phyloP scores from a whole-genome alignment of 345 rosid genomes.

The Citrus sp. region DNA sequence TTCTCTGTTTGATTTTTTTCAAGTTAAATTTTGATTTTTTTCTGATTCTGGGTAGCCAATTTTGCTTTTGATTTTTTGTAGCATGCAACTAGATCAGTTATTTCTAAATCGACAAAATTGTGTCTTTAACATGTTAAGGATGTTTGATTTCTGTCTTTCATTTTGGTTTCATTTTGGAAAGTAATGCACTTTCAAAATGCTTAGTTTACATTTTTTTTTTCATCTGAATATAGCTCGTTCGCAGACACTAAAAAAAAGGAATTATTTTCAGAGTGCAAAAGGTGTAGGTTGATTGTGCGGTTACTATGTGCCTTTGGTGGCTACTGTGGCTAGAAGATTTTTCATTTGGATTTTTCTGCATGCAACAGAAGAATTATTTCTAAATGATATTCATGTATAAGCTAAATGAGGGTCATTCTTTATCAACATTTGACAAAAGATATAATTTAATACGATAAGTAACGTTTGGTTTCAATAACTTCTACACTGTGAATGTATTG shows the following conservation, averaged over 20 bases:
- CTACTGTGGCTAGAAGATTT: not conserved
- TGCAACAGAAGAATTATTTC: not conserved
- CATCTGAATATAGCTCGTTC: too few relatives aligned
- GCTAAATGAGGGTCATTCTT: not conserved
- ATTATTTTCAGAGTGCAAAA: not conserved
- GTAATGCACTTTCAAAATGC: not conserved
- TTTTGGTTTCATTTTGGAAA: not conserved
- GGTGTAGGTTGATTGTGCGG: too few relatives aligned
- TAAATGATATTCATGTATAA: not conserved
- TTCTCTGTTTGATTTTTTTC: not conserved
- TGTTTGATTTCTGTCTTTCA: not conserved
- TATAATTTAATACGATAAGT: not conserved
- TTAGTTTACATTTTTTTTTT: not conserved
- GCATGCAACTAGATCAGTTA: not conserved
- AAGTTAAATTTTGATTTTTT: too few relatives aligned
- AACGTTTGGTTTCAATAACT: not conserved
- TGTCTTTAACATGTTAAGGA: not conserved
- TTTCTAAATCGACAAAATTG: not conserved
- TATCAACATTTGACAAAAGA: too few relatives aligned
- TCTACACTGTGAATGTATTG: not conserved
- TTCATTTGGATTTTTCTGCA: not conserved
- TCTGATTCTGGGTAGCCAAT: not conserved
- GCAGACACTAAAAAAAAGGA: not conserved
- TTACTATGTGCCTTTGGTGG: not conserved
- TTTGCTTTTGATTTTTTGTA: not conserved